These are phyloP conservation scores for Rhizopus microsporus DNA, from an alignment of 371 early-diverging fungal species.

Conservation along the genomic window DNA sequence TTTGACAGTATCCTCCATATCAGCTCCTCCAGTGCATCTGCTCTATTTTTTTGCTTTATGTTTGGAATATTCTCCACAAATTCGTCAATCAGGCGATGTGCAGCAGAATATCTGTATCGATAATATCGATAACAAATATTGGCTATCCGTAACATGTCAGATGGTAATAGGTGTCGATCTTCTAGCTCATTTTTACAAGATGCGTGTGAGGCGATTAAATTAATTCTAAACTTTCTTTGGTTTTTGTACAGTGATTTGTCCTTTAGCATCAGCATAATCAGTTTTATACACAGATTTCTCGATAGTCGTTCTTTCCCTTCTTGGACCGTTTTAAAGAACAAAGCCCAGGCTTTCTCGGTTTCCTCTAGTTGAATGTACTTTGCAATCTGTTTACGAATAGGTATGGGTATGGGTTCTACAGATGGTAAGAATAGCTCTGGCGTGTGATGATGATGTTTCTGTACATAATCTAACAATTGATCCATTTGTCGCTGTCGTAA, in stretches of 20 bases:
- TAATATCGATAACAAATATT: slow-evolving; percentile 28
- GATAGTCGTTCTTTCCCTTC: slow-evolving; percentile 16
- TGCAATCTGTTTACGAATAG: slow-evolving; percentile 32
- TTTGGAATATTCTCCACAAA: slow-evolving; percentile 19
- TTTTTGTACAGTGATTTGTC: slow-evolving; percentile 20
- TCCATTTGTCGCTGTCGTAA: slow-evolving; percentile 37
- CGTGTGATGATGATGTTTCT: slow-evolving; percentile 18
- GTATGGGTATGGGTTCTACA: slow-evolving; percentile 29
- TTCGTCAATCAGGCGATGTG: slow-evolving; percentile 23
- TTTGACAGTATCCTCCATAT: slow-evolving; percentile 25
- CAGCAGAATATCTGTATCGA: neutral
- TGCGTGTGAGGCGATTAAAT: slow-evolving; percentile 27
- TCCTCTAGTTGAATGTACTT: slow-evolving; percentile 20
- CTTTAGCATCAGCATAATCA: slow-evolving; percentile 29
- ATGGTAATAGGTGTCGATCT: slow-evolving; percentile 20
- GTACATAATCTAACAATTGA: slow-evolving; percentile 33
- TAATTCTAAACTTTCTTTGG: slow-evolving; percentile 24
- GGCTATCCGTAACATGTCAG: slow-evolving; percentile 29
- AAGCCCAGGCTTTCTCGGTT: slow-evolving; percentile 20
- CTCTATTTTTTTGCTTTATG: slow-evolving; percentile 17
- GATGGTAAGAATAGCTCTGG: slow-evolving; percentile 25
- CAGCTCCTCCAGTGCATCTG: slow-evolving; percentile 31
- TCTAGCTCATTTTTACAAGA: slow-evolving; percentile 20
- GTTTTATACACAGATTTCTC: slow-evolving; percentile 27
- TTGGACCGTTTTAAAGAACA: slow-evolving; percentile 28